Base-by-base conservation (phyloP, 2,329 filamentous ascomycete species). In the Fonsecaea nubica region DNA sequence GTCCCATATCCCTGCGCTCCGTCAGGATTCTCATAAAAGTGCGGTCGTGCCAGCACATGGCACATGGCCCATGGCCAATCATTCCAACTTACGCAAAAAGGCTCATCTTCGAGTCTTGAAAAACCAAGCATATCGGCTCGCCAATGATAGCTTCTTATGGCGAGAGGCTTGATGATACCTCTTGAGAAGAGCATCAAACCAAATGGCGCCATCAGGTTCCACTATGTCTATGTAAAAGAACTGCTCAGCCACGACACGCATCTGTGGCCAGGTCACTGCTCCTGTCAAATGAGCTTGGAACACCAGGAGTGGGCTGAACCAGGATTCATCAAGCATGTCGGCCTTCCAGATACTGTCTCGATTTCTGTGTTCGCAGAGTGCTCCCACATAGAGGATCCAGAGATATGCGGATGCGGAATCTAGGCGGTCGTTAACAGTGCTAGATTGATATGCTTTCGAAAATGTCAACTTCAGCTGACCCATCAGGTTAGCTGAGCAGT, bases 331-430 rank as follows among this genome's bases (percentile, higher is more conserved):
- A 55, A 55, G 53, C 15, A 42, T 5, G 15, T 42, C 40, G 4
- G 18, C 40, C 40, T n/a, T 42, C 53, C 18, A 30, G n/a, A 35
- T 55, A 15, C 35, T 35, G 21, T 55, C 53, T 55, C 35, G 33
- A 25, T 12, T 42, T 38, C 38, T 18, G 38, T 58, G 56, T 45
- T 58, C 56, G n/a, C 38, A 58, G 33, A 38, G 25, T 9, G 56
- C 56, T 40, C 56, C 56, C 33, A 58, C 35, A 36, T 40, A 58
- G 1, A 58, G 38, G 15, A 58, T 30, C 56, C 56, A 58, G 25
- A 58, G 35, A 13, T 40, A 42, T 15, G 56, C 56, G 15, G 56
- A 15, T 45, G 56, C 40, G 40, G n/a, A 42, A n/a, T 42, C 40
- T n/a, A n/a, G 13, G 40, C 40, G 40, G 13, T 42, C 40, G 40